phyloP scores from a whole-genome alignment of 495 filamentous ascomycete species.

The Beverwykella pulmonaria region DNA sequence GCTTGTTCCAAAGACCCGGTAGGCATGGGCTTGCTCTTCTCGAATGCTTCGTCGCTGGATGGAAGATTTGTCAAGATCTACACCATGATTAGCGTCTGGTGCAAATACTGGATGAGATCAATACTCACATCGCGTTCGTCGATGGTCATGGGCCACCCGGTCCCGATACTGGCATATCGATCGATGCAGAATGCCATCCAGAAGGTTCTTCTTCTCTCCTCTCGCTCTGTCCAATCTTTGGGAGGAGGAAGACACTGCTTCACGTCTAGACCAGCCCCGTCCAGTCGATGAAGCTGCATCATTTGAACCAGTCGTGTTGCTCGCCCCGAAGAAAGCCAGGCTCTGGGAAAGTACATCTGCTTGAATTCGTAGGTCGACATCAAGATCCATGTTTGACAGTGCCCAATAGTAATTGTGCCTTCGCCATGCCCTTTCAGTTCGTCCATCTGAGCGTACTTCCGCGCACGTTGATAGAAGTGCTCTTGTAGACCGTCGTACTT shows the following conservation, averaged over 20 bases:
- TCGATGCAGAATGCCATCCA: slow-evolving; percentile 92
- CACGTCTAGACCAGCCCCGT: slow-evolving; percentile 83
- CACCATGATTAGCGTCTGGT: neutral
- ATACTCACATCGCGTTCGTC: slow-evolving; percentile 81
- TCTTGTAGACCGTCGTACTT: slow-evolving; percentile 76
- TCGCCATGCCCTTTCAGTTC: slow-evolving; percentile 95
- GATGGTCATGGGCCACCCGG: slow-evolving; percentile 93
- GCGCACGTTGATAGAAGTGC: slow-evolving; percentile 82
- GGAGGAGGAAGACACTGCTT: slow-evolving; percentile 87
- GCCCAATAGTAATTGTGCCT: slow-evolving; percentile 74
- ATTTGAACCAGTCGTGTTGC: slow-evolving; percentile 78
- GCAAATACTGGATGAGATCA: neutral
- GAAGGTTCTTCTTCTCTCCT: slow-evolving; percentile 89
- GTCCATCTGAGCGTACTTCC: slow-evolving; percentile 86
- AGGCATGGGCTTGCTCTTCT: slow-evolving; percentile 71
- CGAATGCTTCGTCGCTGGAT: slow-evolving; percentile 81
- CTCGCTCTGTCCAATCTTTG: slow-evolving; percentile 88
- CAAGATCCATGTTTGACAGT: slow-evolving; percentile 81
- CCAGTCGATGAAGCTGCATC: slow-evolving; percentile 90
- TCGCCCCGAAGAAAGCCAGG: slow-evolving; percentile 89
- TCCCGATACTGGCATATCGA: slow-evolving; percentile 93
- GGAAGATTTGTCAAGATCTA: slow-evolving; percentile 85
- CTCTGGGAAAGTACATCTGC: slow-evolving; percentile 95
- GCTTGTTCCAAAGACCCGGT: slow-evolving; percentile 71
- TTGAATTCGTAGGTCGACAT: slow-evolving; percentile 89